Evolutionary conservation across 2,329 filamentous ascomycete species (phyloP).

Genomic region (Fusarium sp.): DNA sequence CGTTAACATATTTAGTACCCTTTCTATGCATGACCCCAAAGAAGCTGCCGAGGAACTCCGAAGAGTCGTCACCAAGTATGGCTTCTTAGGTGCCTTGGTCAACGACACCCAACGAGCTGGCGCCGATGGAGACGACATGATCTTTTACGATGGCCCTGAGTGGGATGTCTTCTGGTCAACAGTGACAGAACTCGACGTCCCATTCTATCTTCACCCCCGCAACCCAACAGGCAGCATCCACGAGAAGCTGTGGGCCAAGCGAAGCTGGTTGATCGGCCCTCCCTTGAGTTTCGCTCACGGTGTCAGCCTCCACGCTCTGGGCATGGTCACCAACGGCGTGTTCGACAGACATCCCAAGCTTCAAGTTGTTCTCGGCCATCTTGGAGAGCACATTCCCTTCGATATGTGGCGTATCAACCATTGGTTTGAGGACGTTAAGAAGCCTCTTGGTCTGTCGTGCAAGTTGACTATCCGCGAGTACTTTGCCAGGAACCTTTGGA

Average conservation of each 20-base stretch:
- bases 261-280: conserved; percentile 71
- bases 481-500: conserved; percentile 68
- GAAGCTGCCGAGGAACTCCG: conserved; percentile 64
- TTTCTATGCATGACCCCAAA: conserved; percentile 67
- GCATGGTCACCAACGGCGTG: conserved; percentile 64
- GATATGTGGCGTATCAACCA: conserved; percentile 65
- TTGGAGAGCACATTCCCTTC: conserved; percentile 64
- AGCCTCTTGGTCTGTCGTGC: conserved; percentile 62
- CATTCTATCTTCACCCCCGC: conserved; percentile 74
- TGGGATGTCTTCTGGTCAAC: conserved; percentile 74
- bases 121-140: conserved; percentile 68
- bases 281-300: conserved; percentile 71
- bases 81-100: conserved; percentile 73
- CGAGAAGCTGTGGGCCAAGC: conserved; percentile 70
- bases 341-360: conserved; percentile 63
- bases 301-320: conserved; percentile 69
- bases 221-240: conserved; percentile 68
- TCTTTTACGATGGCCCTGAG: conserved; percentile 73
- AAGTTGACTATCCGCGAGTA: conserved; percentile 66
- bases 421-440: conserved; percentile 70
- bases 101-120: conserved; percentile 73
- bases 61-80: conserved; percentile 67
- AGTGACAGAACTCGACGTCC: conserved; percentile 70
- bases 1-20: conserved; percentile 48
- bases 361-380: conserved; percentile 62